A percentile compares a stretch with the other conserved stretches of the same genome.
Evolutionary conservation across 2,329 filamentous ascomycete genomes (phyloP).

Genomic region (Cytospora schulzeri): DNA sequence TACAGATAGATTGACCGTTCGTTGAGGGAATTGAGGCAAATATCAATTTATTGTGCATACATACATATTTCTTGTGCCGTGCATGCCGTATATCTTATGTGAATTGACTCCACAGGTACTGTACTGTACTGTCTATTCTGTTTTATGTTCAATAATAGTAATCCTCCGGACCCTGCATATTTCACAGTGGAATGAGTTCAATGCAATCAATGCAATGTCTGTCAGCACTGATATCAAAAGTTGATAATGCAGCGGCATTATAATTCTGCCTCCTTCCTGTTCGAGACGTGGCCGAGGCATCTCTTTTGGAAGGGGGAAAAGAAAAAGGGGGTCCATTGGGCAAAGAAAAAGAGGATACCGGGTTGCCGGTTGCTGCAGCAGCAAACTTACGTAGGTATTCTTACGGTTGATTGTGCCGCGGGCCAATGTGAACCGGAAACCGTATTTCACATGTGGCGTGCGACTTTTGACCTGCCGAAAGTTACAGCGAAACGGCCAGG

Average conservation of each 20-base stretch:
- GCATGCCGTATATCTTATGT: too few relatives aligned
- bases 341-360: neutral
- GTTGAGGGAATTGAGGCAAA: neutral
- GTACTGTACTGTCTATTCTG: too few relatives aligned
- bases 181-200: neutral
- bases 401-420: neutral
- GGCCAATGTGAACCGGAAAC: too few relatives aligned
- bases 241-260: neutral
- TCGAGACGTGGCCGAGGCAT: slow-evolving; percentile 2
- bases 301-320: too few relatives aligned
- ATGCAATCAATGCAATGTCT: too few relatives aligned
- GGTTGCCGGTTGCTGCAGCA: too few relatives aligned
- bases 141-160: neutral
- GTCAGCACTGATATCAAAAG: neutral
- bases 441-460: too few relatives aligned
- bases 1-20: neutral
- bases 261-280: neutral
- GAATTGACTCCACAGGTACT: neutral
- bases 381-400: neutral
- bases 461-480: neutral
- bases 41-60: neutral
- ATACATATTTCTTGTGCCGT: neutral
- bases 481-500: neutral
- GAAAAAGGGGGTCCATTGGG: neutral
- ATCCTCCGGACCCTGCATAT: too few relatives aligned